Conservation (phyloP, 2,329 filamentous ascomycete genomes). For the Ophiostoma ulmi region DNA sequence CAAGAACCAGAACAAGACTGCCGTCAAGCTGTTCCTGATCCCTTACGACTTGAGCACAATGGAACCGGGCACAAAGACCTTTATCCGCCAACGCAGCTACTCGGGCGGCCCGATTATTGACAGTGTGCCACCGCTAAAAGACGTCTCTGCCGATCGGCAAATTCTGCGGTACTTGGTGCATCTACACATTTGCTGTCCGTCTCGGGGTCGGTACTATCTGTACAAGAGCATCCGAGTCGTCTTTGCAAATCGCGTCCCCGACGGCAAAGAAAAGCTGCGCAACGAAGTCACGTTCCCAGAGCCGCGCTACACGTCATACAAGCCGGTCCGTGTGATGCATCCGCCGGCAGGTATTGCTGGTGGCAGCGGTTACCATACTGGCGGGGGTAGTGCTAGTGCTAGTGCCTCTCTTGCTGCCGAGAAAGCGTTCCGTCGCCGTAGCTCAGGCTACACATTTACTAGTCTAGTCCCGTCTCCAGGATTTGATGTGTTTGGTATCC, state of each 20-base stretch:
- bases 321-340: constrained; percentile 55
- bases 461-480: constrained; percentile 27
- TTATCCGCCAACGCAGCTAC: constrained; percentile 89
- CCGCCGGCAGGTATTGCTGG: constrained; percentile 30
- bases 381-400: constrained; percentile 40
- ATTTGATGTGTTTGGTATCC: constrained; percentile 37
- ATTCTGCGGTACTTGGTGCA: constrained; percentile 87
- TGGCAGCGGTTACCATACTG: constrained; percentile 30
- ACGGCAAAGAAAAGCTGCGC: constrained; percentile 84
- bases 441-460: constrained; percentile 46
- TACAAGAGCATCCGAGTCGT: constrained; percentile 92
- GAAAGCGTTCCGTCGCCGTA: constrained; percentile 54
- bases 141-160: constrained; percentile 50
- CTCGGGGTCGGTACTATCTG: constrained; percentile 77
- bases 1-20: constrained; percentile 97
- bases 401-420: constrained; percentile 53
- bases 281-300: constrained; percentile 89
- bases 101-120: constrained; percentile 82
- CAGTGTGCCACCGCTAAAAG: constrained; percentile 35
- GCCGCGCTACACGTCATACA: constrained; percentile 80
- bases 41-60: constrained; percentile 91
- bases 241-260: constrained; percentile 92
- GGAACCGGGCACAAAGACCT: constrained; percentile 91
- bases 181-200: constrained; percentile 84
- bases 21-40: constrained; percentile 90